A percentile compares a stretch with the other conserved stretches of the same genome.
Evolutionary conservation across 345 rosid species (phyloP).

Genomic region (Linum usitatissimum): DNA sequence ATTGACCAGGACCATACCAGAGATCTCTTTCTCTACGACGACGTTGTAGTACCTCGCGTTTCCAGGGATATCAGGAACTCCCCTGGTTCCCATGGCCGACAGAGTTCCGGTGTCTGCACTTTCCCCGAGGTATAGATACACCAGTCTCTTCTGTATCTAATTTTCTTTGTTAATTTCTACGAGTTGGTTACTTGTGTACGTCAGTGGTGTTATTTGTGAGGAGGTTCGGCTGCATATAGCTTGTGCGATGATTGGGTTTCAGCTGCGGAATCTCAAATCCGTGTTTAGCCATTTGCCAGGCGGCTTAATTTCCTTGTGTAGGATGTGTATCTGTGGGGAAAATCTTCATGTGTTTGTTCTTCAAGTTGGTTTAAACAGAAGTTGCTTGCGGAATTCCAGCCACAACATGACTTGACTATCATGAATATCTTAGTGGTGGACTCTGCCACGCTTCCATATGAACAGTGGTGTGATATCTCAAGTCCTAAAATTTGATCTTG

Average conservation of each 20-base stretch:
- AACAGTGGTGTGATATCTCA: too few species aligned
- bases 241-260: background rate
- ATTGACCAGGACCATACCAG: conserved; percentile 42
- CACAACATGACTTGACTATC: too few species aligned
- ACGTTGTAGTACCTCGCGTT: conserved; percentile 33
- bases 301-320: background rate
- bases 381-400: too few species aligned
- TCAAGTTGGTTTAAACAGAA: too few species aligned
- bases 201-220: too few species aligned
- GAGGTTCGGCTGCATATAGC: too few species aligned
- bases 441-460: too few species aligned
- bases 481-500: too few species aligned
- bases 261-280: background rate
- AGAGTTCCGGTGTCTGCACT: conserved; percentile 33
- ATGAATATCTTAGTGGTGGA: too few species aligned
- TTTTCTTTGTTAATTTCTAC: background rate
- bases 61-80: conserved; percentile 42
- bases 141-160: background rate
- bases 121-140: conserved; percentile 38
- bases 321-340: background rate
- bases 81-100: conserved; percentile 28
- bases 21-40: conserved; percentile 35
- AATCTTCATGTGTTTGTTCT: background rate
- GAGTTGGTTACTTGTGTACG: background rate
- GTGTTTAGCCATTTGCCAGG: background rate